Percentiles rank a stretch among this genome's conserved stretches.
Conservation (phyloP, 345 rosid genomes). For the Bruguiera parviflora region DNA sequence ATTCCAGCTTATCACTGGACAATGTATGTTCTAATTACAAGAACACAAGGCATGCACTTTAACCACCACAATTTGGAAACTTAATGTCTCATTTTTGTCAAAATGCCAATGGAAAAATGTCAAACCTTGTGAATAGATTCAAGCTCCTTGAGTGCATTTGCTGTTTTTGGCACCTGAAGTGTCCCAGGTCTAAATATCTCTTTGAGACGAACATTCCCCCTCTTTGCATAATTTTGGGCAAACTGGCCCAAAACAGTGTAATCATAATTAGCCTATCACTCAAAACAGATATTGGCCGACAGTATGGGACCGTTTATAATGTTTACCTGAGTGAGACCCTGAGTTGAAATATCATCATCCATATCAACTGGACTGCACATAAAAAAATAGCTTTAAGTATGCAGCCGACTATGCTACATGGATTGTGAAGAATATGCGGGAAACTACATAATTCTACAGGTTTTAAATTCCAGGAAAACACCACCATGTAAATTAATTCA, state of each 20-base stretch:
- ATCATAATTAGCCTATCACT: constrained; percentile 1
- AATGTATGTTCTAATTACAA: background rate
- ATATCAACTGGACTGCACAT: constrained; percentile 81
- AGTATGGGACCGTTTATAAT: background rate
- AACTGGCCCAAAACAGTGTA: constrained; percentile 43
- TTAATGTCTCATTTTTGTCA: background rate
- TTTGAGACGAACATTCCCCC: constrained; percentile 62
- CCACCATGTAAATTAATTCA: background rate
- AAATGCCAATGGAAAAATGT: background rate
- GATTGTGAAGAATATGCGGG: background rate
- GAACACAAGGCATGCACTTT: background rate
- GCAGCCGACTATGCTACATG: too few relatives aligned
- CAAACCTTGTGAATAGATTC: constrained; percentile 94
- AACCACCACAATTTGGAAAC: background rate
- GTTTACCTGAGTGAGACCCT: constrained; percentile 77
- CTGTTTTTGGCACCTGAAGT: constrained; percentile 71
- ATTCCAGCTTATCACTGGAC: too few relatives aligned
- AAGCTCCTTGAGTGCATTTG: constrained; percentile 60
- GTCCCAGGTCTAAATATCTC: constrained; percentile 76
- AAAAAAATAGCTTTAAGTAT: background rate
- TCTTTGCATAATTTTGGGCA: constrained; percentile 64
- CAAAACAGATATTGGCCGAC: background rate
- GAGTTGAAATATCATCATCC: constrained; percentile 65
- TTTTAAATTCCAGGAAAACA: background rate
- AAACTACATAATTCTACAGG: background rate